phyloP scores from a whole-genome alignment of 495 filamentous ascomycete genomes.

The Aspergillus hancockii region DNA sequence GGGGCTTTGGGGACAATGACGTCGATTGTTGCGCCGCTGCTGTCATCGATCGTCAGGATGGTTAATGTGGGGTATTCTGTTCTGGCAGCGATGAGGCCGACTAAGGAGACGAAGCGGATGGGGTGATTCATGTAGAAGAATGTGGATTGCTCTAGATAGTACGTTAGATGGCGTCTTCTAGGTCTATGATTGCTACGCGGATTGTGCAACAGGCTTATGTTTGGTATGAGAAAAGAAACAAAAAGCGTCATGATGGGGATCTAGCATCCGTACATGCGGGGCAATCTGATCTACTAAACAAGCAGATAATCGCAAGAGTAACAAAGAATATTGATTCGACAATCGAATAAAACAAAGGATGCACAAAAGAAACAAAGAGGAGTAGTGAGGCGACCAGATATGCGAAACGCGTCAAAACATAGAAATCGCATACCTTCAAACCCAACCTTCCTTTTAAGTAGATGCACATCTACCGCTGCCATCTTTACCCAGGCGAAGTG shows the following conservation, averaged over 20 bases:
- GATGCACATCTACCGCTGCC: conserved; percentile 65
- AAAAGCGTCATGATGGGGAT: neutral
- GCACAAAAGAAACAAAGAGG: conserved; percentile 9
- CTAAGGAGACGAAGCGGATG: conserved; percentile 77
- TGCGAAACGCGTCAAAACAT: neutral
- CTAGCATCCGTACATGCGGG: no score
- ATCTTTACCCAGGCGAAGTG: conserved; percentile 82
- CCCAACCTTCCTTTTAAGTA: conserved; percentile 54
- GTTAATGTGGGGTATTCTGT: conserved; percentile 61
- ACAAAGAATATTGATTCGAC: no score
- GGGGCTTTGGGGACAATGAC: conserved; percentile 37
- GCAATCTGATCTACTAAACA: conserved; percentile 4
- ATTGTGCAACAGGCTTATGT: neutral
- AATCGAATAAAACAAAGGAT: no score
- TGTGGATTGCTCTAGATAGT: conserved; percentile 60
- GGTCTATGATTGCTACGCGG: conserved; percentile 1
- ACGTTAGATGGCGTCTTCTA: conserved; percentile 9
- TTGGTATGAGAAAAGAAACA: neutral
- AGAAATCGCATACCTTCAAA: conserved; percentile 61
- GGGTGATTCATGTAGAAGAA: conserved; percentile 88
- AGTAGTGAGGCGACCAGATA: conserved; percentile 6
- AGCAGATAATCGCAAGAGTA: neutral
- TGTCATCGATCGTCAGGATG: conserved; percentile 79
- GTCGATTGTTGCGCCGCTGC: conserved; percentile 77
- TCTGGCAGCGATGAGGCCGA: conserved; percentile 74